phyloP scores from a whole-genome alignment of 805 yeast genomes.

The Schizosaccharomyces lindneri region DNA sequence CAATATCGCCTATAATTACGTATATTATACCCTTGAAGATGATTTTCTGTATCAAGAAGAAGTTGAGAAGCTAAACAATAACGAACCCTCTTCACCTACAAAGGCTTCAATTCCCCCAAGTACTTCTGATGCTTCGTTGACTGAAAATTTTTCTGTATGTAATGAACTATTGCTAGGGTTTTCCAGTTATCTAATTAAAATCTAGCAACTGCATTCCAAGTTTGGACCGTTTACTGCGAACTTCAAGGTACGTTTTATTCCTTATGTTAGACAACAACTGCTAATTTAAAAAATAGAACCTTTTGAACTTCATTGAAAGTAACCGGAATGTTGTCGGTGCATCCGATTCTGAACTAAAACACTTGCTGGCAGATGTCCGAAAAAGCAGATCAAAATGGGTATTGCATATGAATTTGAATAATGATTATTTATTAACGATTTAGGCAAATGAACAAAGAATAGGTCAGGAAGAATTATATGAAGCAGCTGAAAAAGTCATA shows the following conservation, averaged over 20 bases:
- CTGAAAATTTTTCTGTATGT: background rate
- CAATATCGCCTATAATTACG: background rate
- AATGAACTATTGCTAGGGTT: background rate
- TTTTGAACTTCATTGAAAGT: background rate
- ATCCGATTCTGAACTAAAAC: conserved; percentile 21
- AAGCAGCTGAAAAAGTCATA: conserved; percentile 89
- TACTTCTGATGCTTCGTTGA: background rate
- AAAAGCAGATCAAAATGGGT: conserved; percentile 60
- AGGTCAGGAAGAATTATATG: conserved; percentile 94
- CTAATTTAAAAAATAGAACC: background rate
- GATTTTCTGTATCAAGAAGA: conserved; percentile 11
- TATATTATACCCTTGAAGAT: conserved; percentile 4
- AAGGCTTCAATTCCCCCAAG: background rate
- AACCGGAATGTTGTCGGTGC: background rate
- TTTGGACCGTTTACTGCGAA: background rate
- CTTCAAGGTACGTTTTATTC: background rate
- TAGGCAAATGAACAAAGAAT: conserved; percentile 92
- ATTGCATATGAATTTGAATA: background rate
- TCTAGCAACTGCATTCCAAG: background rate
- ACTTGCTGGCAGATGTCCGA: conserved; percentile 71
- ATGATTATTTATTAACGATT: background rate
- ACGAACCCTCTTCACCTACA: background rate
- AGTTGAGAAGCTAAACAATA: conserved; percentile 11
- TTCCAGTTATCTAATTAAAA: background rate
- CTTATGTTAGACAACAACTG: background rate